Percentiles rank a stretch among this genome's conserved stretches.
phyloP scores from a whole-genome alignment of 2,329 filamentous ascomycete species.

The Arthrobotrys iridis region DNA sequence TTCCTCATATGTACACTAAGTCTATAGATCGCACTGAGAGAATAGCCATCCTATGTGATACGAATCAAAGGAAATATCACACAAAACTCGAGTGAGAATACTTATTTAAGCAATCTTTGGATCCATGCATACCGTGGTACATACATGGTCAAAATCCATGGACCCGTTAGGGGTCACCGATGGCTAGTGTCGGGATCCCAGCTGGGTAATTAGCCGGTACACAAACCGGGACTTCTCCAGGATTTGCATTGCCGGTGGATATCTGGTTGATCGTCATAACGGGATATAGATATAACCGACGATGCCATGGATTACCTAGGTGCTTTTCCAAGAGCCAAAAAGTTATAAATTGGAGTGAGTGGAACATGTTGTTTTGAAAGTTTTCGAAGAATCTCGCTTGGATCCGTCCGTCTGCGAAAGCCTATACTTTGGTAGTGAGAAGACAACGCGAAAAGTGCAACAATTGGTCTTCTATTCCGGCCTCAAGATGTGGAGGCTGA shows the following conservation, averaged over 20 bases:
- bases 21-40: too few relatives aligned
- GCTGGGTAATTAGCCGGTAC: constrained; percentile 16
- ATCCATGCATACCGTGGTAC: neutral
- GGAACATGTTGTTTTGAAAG: neutral
- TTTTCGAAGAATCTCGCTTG: too few relatives aligned
- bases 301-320: neutral
- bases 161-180: neutral
- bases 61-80: too few relatives aligned
- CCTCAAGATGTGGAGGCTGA: constrained; percentile 28
- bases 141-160: neutral
- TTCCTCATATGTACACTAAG: too few relatives aligned
- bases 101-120: neutral
- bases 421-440: too few relatives aligned
- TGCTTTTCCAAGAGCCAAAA: neutral
- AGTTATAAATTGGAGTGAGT: constrained; percentile 9
- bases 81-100: too few relatives aligned
- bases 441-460: constrained; percentile 25
- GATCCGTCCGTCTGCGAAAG: too few relatives aligned
- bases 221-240: neutral
- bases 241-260: neutral
- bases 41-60: too few relatives aligned
- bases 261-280: neutral
- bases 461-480: neutral
- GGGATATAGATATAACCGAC: constrained; percentile 9
- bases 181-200: neutral